phyloP scores from a whole-genome alignment of 2,329 filamentous ascomycete genomes.

The Neonectria sp. region DNA sequence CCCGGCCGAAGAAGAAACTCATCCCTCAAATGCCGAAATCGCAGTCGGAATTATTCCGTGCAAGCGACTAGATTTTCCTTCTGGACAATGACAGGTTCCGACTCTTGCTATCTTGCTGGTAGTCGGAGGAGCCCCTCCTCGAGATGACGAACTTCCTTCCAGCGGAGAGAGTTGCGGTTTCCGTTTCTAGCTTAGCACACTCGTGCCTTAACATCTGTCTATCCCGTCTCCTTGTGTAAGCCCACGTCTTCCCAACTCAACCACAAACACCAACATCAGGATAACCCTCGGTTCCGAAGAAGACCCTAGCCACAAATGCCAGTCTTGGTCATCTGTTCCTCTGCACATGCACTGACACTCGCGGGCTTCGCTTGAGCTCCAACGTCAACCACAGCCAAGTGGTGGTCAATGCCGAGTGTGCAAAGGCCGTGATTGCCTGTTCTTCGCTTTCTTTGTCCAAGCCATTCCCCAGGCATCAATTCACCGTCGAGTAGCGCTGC shows the following conservation, averaged over 20 bases:
- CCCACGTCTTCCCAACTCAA: background rate
- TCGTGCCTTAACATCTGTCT: background rate
- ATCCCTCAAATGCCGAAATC: background rate
- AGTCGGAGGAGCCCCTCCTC: background rate
- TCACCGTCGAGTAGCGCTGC: background rate
- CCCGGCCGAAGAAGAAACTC: background rate
- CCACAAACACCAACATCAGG: background rate
- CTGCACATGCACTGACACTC: too few relatives aligned
- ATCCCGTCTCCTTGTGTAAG: background rate
- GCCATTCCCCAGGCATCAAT: background rate
- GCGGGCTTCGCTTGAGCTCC: background rate
- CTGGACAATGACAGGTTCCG: background rate
- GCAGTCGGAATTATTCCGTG: slow-evolving; percentile 11
- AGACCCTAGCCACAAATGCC: too few relatives aligned
- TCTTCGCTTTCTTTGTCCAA: background rate
- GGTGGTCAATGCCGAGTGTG: background rate
- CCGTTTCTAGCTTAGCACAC: slow-evolving; percentile 8
- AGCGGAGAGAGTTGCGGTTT: background rate
- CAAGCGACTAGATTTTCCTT: background rate
- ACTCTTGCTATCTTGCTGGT: background rate
- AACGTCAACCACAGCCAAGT: background rate
- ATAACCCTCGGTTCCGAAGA: background rate
- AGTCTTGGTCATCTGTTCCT: too few relatives aligned
- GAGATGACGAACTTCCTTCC: background rate
- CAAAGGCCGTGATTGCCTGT: too few relatives aligned